A percentile compares a stretch with the other conserved stretches of the same genome.
Conservation (phyloP, 306 rosid species). For the barrel medic (Medicago truncatula) region DNA sequence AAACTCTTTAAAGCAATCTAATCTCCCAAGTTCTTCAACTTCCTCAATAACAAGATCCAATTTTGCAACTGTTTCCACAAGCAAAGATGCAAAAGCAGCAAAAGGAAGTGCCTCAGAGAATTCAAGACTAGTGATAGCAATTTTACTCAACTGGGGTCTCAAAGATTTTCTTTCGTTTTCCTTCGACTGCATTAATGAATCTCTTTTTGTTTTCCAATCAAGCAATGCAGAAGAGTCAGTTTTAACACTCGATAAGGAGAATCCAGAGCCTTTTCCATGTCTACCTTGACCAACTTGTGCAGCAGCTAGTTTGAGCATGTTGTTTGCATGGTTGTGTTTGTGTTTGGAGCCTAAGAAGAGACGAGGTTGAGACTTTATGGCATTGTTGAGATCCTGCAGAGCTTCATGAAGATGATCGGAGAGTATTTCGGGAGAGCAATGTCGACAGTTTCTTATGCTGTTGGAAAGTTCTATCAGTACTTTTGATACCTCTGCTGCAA, state of each 20-base stretch:
- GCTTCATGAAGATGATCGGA: slow-evolving; percentile 96
- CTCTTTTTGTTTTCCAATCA: slow-evolving; percentile 75
- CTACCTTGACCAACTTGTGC: slow-evolving; percentile 59
- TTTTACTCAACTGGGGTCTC: slow-evolving; percentile 83
- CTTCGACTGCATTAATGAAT: slow-evolving; percentile 48
- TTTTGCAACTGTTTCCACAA: slow-evolving; percentile 92
- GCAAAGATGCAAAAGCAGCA: slow-evolving; percentile 95
- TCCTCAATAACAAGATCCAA: slow-evolving; percentile 81
- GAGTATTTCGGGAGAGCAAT: slow-evolving; percentile 90
- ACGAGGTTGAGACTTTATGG: slow-evolving; percentile 91
- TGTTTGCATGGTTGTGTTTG: slow-evolving; percentile 58
- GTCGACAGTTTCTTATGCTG: slow-evolving; percentile 78
- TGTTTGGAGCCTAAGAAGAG: slow-evolving; percentile 85
- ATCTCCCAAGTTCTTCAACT: slow-evolving; percentile 83
- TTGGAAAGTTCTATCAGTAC: slow-evolving; percentile 74
- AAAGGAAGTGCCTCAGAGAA: slow-evolving; percentile 97
- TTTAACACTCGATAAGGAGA: slow-evolving; percentile 73
- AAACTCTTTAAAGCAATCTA: slow-evolving; percentile 79
- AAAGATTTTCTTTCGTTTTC: slow-evolving; percentile 63
- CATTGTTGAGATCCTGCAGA: slow-evolving; percentile 77
- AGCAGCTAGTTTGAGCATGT: slow-evolving; percentile 74
- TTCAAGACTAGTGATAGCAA: slow-evolving; percentile 85
- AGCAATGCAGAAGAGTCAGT: slow-evolving; percentile 79
- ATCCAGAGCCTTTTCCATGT: slow-evolving; percentile 47
- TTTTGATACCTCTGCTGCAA: slow-evolving; percentile 81